Conservation (phyloP, 2,329 filamentous ascomycete genomes). For the Coniosporium tulheliwenetii region DNA sequence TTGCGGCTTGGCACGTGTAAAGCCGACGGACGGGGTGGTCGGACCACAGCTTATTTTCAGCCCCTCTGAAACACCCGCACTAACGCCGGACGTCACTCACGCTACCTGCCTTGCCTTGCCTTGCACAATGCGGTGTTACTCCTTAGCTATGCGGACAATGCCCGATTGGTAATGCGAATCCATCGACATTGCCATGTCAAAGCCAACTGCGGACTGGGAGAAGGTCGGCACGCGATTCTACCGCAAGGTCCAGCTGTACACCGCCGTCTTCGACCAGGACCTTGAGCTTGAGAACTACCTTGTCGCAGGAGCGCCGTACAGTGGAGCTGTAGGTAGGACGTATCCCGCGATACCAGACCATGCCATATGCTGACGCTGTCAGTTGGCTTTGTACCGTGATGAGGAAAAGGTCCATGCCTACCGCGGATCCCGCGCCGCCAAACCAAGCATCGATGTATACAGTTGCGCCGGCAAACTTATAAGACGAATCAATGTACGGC, state of each 20-base stretch:
- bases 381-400: constrained; percentile 69
- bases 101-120: no score
- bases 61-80: no score
- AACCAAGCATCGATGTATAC: constrained; percentile 85
- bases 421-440: constrained; percentile 53
- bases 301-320: constrained; percentile 81
- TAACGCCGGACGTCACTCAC: no score
- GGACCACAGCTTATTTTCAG: no score
- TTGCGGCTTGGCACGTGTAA: no score
- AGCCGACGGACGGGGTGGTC: no score
- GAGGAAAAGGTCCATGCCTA: constrained; percentile 71
- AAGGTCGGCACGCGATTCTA: constrained; percentile 87
- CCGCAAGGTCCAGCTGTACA: constrained; percentile 86
- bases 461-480: constrained; percentile 83
- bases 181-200: constrained; percentile 22
- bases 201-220: constrained; percentile 83
- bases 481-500: constrained; percentile 49
- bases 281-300: constrained; percentile 91
- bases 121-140: no score
- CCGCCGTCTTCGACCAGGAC: constrained; percentile 81
- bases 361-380: constrained; percentile 14
- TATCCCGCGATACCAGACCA: constrained; percentile 3
- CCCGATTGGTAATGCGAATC: no score
- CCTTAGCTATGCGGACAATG: no score
- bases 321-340: constrained; percentile 69